Percentiles rank a stretch among this genome's conserved stretches.
phyloP scores from a whole-genome alignment of 495 filamentous ascomycete genomes.

The Jackrogersella multiformis region DNA sequence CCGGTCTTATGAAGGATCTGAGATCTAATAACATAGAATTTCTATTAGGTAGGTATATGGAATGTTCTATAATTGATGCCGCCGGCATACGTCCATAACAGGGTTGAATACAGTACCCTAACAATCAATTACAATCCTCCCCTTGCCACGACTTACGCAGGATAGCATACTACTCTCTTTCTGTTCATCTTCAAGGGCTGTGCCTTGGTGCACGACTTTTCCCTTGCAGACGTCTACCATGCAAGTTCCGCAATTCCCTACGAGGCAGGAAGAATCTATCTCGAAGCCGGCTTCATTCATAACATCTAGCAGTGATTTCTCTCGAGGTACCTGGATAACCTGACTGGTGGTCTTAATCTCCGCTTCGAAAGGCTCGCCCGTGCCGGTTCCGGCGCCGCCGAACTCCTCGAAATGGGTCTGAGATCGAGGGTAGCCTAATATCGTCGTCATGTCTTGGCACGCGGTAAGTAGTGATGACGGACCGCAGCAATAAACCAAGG shows the following conservation, averaged over 20 bases:
- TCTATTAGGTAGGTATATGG: neutral
- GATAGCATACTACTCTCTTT: slow-evolving; percentile 51
- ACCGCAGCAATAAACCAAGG: slow-evolving; percentile 42
- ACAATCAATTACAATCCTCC: slow-evolving; percentile 46
- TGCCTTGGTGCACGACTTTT: slow-evolving; percentile 54
- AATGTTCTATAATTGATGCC: neutral
- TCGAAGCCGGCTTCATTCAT: slow-evolving; percentile 55
- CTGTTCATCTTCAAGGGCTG: slow-evolving; percentile 51
- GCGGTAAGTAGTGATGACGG: slow-evolving; percentile 37
- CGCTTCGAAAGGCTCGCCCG: slow-evolving; percentile 46
- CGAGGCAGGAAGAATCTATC: slow-evolving; percentile 55
- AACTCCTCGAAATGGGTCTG: slow-evolving; percentile 44
- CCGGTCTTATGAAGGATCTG: neutral
- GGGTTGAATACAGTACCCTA: neutral
- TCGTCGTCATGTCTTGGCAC: slow-evolving; percentile 29
- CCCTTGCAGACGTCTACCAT: slow-evolving; percentile 53
- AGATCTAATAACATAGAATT: neutral
- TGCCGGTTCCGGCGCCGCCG: slow-evolving; percentile 35
- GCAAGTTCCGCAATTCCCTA: slow-evolving; percentile 60
- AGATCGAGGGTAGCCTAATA: slow-evolving; percentile 39
- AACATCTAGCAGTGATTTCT: slow-evolving; percentile 53
- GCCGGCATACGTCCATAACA: neutral
- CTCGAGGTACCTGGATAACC: slow-evolving; percentile 46
- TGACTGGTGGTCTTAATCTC: slow-evolving; percentile 42
- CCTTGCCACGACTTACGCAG: slow-evolving; percentile 51